These are phyloP conservation scores for Lippia alba DNA, from an alignment of 305 asterid species.

Conservation along the genomic window DNA sequence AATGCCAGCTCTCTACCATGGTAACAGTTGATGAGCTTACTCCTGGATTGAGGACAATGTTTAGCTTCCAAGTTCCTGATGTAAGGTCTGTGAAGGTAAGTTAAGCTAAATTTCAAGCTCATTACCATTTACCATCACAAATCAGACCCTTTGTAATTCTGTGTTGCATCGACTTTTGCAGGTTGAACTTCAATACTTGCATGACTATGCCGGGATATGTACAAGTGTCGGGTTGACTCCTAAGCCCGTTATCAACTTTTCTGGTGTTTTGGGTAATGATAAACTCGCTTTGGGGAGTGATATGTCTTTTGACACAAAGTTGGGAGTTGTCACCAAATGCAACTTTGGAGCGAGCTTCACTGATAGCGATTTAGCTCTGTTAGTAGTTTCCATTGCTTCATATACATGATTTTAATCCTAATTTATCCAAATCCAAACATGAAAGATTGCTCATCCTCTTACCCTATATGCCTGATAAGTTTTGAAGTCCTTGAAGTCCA, in stretches of 20 bases:
- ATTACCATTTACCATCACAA: background rate
- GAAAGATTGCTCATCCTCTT: no score
- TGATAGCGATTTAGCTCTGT: conserved; percentile 52
- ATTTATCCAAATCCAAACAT: no score
- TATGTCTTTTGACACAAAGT: conserved; percentile 57
- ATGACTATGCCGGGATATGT: conserved; percentile 49
- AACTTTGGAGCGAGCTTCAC: conserved; percentile 60
- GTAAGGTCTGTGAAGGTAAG: conserved; percentile 74
- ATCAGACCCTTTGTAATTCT: conserved; percentile 6
- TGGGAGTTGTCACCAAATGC: conserved; percentile 50
- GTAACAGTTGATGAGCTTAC: conserved; percentile 60
- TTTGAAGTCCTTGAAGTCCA: no score
- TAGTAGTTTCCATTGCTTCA: conserved; percentile 33
- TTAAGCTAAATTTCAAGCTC: conserved; percentile 1
- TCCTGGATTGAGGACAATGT: conserved; percentile 68
- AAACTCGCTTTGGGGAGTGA: conserved; percentile 50
- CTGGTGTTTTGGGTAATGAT: conserved; percentile 52
- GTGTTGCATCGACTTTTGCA: conserved; percentile 31
- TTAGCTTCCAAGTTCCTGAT: conserved; percentile 65
- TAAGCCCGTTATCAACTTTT: conserved; percentile 49
- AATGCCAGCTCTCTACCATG: conserved; percentile 57
- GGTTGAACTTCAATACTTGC: conserved; percentile 59
- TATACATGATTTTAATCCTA: no score
- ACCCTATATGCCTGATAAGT: no score
- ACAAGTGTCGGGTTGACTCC: conserved; percentile 54